Conservation (phyloP, 352 stramenopile species). For the Phytophthora tubulina region DNA sequence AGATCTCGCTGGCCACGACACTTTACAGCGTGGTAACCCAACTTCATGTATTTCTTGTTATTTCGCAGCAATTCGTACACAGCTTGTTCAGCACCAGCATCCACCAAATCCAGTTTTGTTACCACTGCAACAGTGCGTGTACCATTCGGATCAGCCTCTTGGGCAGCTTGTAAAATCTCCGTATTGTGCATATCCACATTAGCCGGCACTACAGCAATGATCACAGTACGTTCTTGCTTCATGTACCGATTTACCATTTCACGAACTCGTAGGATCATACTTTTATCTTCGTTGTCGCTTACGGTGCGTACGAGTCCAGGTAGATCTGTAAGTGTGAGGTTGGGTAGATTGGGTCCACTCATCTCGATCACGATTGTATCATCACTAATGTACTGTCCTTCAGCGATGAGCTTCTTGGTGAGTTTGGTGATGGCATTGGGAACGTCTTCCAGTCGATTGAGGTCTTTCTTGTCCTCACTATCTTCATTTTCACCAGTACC, state of each 20-base stretch:
- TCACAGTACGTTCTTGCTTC: conserved; percentile 76
- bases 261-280: conserved; percentile 75
- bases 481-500: conserved; percentile 12
- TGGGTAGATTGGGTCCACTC: conserved; percentile 60
- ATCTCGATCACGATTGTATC: conserved; percentile 86
- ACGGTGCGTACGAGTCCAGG: conserved; percentile 82
- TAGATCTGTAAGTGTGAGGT: conserved; percentile 87
- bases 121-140: conserved; percentile 87
- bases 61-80: conserved; percentile 84
- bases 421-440: conserved; percentile 40
- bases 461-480: conserved; percentile 20
- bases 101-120: conserved; percentile 69
- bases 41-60: conserved; percentile 67
- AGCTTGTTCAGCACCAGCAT: conserved; percentile 74
- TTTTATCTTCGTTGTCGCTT: conserved; percentile 66
- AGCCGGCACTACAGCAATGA: conserved; percentile 66
- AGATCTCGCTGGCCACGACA: conserved; percentile 81
- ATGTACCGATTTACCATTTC: conserved; percentile 78
- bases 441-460: conserved; percentile 37
- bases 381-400: conserved; percentile 77
- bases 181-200: conserved; percentile 91
- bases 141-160: conserved; percentile 72
- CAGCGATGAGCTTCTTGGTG: conserved; percentile 67
- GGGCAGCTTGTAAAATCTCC: conserved; percentile 78
- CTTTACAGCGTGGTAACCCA: conserved; percentile 91